Conservation (phyloP, 495 filamentous ascomycete species). For the Penicillium simplicissimum region DNA sequence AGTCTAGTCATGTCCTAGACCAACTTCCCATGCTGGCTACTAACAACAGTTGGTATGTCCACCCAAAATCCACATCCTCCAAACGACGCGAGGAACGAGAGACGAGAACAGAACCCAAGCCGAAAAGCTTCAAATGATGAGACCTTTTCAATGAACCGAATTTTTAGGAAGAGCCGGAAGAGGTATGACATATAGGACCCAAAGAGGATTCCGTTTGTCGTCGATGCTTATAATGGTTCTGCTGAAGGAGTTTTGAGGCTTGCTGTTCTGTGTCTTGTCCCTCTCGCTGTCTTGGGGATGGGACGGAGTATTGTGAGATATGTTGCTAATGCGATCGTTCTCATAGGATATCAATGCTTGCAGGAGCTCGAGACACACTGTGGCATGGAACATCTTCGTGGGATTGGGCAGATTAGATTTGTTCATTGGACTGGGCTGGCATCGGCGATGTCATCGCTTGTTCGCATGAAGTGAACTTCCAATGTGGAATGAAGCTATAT, state of each 20-base stretch:
- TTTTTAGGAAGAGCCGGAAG: constrained; percentile 57
- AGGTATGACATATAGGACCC: constrained; percentile 43
- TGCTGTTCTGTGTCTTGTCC: constrained; percentile 18
- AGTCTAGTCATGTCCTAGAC: constrained; percentile 10
- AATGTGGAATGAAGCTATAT: neutral
- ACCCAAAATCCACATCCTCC: neutral
- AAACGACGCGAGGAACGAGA: constrained; percentile 7
- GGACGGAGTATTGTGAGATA: constrained; percentile 1
- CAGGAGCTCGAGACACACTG: neutral
- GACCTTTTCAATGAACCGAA: constrained; percentile 45
- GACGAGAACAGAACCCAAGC: constrained; percentile 15
- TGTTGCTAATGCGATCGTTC: constrained; percentile 14
- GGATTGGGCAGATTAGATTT: neutral
- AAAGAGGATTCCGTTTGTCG: constrained; percentile 33
- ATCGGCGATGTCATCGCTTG: neutral
- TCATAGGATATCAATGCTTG: neutral
- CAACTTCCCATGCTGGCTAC: constrained; percentile 8
- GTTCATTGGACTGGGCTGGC: neutral
- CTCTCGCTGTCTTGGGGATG: constrained; percentile 1
- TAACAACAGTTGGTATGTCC: constrained; percentile 15
- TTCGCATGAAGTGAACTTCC: neutral
- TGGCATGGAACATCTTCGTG: neutral
- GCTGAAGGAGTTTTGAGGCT: constrained; percentile 38
- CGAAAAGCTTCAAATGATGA: constrained; percentile 44
- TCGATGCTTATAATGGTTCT: constrained; percentile 57